These are phyloP conservation scores for Neurospora sp. DNA, from an alignment of 495 filamentous ascomycete genomes.

Conservation along the genomic window DNA sequence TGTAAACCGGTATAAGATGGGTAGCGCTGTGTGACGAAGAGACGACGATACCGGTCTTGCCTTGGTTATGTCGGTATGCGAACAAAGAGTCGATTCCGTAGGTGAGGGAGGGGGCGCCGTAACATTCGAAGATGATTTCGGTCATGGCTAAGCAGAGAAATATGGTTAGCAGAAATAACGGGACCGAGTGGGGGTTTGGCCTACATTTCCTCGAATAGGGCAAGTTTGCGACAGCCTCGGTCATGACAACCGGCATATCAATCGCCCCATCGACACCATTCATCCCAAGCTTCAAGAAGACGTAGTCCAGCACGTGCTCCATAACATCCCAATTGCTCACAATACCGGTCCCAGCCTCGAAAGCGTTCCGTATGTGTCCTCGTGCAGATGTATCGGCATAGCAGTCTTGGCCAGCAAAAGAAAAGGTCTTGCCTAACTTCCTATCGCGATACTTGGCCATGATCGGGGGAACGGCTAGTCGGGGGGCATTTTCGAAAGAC, in stretches of 20 bases:
- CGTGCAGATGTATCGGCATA: conserved; percentile 88
- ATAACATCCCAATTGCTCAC: conserved; percentile 96
- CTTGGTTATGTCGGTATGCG: conserved; percentile 85
- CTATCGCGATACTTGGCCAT: conserved; percentile 91
- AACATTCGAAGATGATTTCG: conserved; percentile 93
- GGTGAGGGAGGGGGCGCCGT: conserved; percentile 74
- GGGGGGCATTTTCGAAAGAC: conserved; percentile 77
- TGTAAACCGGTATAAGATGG: conserved; percentile 88
- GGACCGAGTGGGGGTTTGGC: conserved; percentile 13
- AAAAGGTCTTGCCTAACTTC: conserved; percentile 79
- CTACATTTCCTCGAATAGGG: conserved; percentile 76
- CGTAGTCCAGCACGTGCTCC: conserved; percentile 85
- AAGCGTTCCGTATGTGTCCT: conserved; percentile 81
- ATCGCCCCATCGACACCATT: conserved; percentile 63
- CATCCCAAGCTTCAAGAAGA: conserved; percentile 85
- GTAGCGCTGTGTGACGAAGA: conserved; percentile 89
- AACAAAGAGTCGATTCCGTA: conserved; percentile 96
- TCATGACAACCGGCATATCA: conserved; percentile 87
- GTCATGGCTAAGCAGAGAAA: conserved; percentile 62
- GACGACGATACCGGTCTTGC: conserved; percentile 78
- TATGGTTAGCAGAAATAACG: not conserved
- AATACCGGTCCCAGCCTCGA: conserved; percentile 81
- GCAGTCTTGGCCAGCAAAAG: conserved; percentile 83
- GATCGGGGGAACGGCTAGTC: conserved; percentile 73
- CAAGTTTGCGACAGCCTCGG: conserved; percentile 85